These are phyloP conservation scores for Apiospora malaysiana DNA, from an alignment of 2,329 filamentous ascomycete species.

Conservation along the genomic window DNA sequence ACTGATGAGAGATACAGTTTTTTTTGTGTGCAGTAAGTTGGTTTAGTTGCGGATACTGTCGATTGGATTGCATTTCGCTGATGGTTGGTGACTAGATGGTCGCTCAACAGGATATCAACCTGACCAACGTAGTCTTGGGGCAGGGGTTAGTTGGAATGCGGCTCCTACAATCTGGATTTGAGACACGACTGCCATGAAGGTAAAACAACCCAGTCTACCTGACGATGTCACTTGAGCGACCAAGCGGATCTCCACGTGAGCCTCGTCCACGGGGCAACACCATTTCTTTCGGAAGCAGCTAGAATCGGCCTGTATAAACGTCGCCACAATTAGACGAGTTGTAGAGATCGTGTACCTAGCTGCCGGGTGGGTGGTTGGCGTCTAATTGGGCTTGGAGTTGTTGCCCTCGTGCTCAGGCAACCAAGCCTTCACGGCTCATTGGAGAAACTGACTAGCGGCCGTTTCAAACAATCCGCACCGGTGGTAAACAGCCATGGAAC, in stretches of 20 bases:
- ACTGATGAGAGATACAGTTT: background rate
- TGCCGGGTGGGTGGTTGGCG: conserved; percentile 10
- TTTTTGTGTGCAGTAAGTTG: background rate
- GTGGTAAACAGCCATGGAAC: background rate
- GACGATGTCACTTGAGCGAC: conserved; percentile 18
- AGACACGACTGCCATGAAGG: conserved; percentile 19
- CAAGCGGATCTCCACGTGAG: conserved; percentile 15
- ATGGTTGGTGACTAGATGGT: background rate
- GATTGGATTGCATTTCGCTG: background rate
- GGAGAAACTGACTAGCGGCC: conserved; percentile 12
- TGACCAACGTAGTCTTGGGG: background rate
- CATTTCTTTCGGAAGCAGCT: conserved; percentile 10
- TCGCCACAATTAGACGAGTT: conserved; percentile 11
- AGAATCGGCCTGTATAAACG: background rate
- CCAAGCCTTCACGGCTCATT: background rate
- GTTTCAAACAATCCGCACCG: conserved; percentile 11
- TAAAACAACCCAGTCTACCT: conserved; percentile 18
- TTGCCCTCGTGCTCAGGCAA: background rate
- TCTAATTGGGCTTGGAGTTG: background rate
- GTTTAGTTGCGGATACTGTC: conserved; percentile 3
- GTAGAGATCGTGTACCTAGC: background rate
- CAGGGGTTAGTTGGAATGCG: conserved; percentile 14
- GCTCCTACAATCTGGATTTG: conserved; percentile 21
- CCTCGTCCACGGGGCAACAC: conserved; percentile 18
- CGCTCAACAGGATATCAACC: conserved; percentile 14